Evolutionary conservation across 1,139 yeast species (phyloP), one percentile per base, ranked within the genome.

Genomic region (Blastobotrys elegans): DNA sequence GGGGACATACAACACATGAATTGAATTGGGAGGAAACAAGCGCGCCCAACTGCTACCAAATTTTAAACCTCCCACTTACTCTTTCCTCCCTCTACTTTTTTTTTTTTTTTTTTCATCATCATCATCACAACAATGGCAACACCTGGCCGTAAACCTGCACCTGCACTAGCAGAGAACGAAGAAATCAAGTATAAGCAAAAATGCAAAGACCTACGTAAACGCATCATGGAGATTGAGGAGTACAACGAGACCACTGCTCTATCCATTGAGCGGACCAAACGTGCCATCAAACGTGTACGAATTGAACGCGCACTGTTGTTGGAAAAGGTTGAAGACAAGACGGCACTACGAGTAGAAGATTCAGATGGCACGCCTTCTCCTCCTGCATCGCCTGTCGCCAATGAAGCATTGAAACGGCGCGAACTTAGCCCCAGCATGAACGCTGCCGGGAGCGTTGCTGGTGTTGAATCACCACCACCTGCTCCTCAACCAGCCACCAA

Each of bases 221-320:
- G 94, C 58, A 82, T 92, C 40, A 71, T 73, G 13, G 89, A 84
- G 56, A 75, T 90, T 35, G 95, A 90, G 60, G 82, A 79, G 46
- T 80, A 80, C 62, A 94, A 92, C 64, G 95, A 88, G 61, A 70
- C 81, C 7, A 79, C 89, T 46, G 77, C 90, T 0, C 69, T 89
- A 34, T 89, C 95, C 1, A 79, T 92, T 33, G 77, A 84, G 16
- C 77, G 97, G 58, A 83, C 95, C 7, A 81, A 85, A 56, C 75
- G 81, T 20, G 79, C 90, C 5, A 81, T 90, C 30, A 81, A 90
- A 56, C 72, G 97, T 54, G 71, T 87, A 46, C 77, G 96, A 50
- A 73, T 89, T 37, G 97, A 92, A 62, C 84, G 94, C 59, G 79
- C 90, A 1, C 72, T 90, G 26, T 69, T 92, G 43, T 68, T 90